These are phyloP conservation scores for Xylaria sp. DNA, from an alignment of 495 filamentous ascomycete species.

Conservation along the genomic window DNA sequence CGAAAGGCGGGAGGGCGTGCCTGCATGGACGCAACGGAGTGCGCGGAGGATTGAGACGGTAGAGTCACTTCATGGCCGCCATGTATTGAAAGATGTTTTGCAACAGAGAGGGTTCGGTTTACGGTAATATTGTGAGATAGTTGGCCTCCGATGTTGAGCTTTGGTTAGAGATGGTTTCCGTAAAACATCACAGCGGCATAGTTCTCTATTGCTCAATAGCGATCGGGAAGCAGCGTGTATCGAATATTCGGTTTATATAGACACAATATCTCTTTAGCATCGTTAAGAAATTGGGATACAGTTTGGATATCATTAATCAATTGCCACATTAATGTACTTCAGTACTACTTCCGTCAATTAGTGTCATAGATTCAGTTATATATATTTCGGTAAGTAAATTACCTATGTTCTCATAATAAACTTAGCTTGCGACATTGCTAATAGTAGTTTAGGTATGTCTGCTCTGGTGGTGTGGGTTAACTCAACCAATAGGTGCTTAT, in stretches of 20 bases:
- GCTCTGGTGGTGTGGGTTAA: too few relatives aligned
- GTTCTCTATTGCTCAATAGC: not conserved
- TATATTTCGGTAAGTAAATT: too few relatives aligned
- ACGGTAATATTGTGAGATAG: not conserved
- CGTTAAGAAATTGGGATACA: not conserved
- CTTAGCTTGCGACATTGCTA: not conserved
- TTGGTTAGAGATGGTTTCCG: not conserved
- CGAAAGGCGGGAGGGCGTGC: slow-evolving; percentile 32
- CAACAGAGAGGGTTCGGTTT: slow-evolving; percentile 18
- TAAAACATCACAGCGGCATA: not conserved
- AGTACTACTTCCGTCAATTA: too few relatives aligned
- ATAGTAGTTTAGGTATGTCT: too few relatives aligned
- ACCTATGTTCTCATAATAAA: too few relatives aligned
- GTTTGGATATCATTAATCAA: not conserved
- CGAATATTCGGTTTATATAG: not conserved
- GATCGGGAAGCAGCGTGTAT: not conserved
- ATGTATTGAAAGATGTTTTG: slow-evolving; percentile 19
- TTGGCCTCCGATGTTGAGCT: not conserved
- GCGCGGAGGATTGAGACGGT: slow-evolving; percentile 34
- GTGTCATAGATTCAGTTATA: too few relatives aligned
- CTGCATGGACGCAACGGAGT: slow-evolving; percentile 36
- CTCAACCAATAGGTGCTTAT: too few relatives aligned
- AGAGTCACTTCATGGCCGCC: slow-evolving; percentile 34
- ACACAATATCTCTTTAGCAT: not conserved
- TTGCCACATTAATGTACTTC: too few relatives aligned